Base-by-base conservation (phyloP, 108 stramenopile genomes). In the Nitzschia inconspicua region DNA sequence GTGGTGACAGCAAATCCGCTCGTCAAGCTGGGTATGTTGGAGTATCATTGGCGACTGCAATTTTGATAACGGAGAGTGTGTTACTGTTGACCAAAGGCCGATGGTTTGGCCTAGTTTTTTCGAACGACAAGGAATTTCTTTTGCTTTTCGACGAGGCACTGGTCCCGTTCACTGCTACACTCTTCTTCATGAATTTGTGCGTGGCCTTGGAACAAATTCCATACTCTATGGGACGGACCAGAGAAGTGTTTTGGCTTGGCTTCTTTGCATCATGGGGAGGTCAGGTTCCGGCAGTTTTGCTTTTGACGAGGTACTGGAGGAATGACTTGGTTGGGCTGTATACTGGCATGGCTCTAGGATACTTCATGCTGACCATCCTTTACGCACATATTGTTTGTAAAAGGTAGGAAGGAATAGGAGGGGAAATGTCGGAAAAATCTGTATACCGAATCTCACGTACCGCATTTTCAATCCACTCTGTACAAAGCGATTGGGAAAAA, bases 121-220 rank as follows among this genome's bases (percentile, higher is more conserved):
- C 90, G 1, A 39, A 77, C 37, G 86, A 91, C 67, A 58, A 66
- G 22, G 71, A 54, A n/a, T 78, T 84, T 36, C 57, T 88, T 49
- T 75, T 74, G 43, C 52, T 88, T 32, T 86, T 88, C 52, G 83
- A 85, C 35, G 75, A 66, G 25, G 70, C 69, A 29, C 57, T 68
- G 22, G 41, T 66, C 44, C 86, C 86, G 0, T 83, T 91, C 28
- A 61, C 68, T 14, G 32, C 70, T 22, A 67, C 82, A 9, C 43
- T 91, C 26, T 75, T 87, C 44, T 64, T 74, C 49, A 91, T 91
- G 90, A 91, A 91, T 66, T 56, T 86, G 0, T 36, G 82, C 7
- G 82, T 91, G 4, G 83, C 77, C 18, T 66, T 88, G 39, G 90
- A 91, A 47, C 68, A 62, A n/a, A 82, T 91, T 31, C 90, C 85